A percentile compares a stretch with the other conserved stretches of the same genome.
Conservation (phyloP, 768 basidiomycete species). For the Cystobasidium ongulense region DNA sequence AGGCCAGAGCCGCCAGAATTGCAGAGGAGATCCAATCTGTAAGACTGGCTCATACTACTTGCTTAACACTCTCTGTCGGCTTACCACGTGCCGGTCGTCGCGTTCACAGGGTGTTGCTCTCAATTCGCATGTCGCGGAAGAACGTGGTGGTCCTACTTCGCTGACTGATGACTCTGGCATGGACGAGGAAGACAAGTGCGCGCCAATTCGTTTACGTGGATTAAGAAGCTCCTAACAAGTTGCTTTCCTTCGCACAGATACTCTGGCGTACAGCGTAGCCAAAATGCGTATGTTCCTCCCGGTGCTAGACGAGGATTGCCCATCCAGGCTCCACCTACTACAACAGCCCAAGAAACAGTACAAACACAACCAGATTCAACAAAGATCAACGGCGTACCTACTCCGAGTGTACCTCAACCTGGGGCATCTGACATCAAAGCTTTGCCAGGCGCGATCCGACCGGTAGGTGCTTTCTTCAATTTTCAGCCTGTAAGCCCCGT, state of each 20-base stretch:
- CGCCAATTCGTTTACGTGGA: constrained; percentile 16
- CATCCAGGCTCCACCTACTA: constrained; percentile 21
- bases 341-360: background rate
- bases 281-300: constrained; percentile 89
- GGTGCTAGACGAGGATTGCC: constrained; percentile 59
- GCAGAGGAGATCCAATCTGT: constrained; percentile 87
- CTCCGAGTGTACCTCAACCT: no score
- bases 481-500: background rate
- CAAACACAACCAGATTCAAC: background rate
- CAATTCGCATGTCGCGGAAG: constrained; percentile 84
- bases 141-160: constrained; percentile 54
- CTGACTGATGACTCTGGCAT: constrained; percentile 59
- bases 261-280: constrained; percentile 77
- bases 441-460: background rate
- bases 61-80: background rate
- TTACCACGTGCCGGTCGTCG: no score
- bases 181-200: constrained; percentile 95
- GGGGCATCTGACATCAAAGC: background rate
- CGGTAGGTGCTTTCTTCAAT: no score
- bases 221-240: constrained; percentile 18
- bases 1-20: constrained; percentile 74
- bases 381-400: background rate
- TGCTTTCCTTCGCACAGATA: constrained; percentile 54
- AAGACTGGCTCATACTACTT: constrained; percentile 42
- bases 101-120: constrained; percentile 53